Conservation (phyloP, 2,329 filamentous ascomycete species). For the Aureobasidium sp. region DNA sequence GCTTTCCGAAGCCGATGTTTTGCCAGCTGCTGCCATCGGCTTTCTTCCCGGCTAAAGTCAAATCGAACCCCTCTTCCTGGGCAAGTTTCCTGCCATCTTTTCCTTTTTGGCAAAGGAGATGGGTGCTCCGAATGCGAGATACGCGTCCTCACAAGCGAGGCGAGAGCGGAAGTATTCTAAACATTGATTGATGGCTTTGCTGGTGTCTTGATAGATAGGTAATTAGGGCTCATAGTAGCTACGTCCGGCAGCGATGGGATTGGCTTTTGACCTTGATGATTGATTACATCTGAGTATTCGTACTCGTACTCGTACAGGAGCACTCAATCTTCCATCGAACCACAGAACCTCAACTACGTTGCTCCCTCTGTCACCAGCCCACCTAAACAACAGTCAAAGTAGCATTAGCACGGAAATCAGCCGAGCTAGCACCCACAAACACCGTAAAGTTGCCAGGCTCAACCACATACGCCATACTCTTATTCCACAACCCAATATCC, state of each 20-base stretch:
- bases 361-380: no score
- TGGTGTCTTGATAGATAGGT: no score
- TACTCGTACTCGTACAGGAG: no score
- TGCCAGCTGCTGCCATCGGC: background rate
- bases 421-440: conserved; percentile 50
- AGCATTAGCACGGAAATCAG: conserved; percentile 47
- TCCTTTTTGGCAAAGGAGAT: background rate
- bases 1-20: background rate
- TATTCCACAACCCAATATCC: conserved; percentile 49
- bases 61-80: background rate
- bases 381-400: conserved; percentile 43
- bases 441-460: conserved; percentile 62
- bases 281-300: no score
- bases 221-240: no score
- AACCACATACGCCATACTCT: conserved; percentile 61
- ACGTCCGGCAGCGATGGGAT: background rate
- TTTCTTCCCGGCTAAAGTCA: background rate
- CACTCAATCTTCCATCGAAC: no score
- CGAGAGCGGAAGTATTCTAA: background rate
- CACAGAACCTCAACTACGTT: no score
- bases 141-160: background rate
- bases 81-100: background rate
- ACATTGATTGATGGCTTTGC: no score
- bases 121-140: background rate
- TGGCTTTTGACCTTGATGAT: no score